Evolutionary conservation across 768 basidiomycete species (phyloP).

Genomic region (Mycena albidolilacea): DNA sequence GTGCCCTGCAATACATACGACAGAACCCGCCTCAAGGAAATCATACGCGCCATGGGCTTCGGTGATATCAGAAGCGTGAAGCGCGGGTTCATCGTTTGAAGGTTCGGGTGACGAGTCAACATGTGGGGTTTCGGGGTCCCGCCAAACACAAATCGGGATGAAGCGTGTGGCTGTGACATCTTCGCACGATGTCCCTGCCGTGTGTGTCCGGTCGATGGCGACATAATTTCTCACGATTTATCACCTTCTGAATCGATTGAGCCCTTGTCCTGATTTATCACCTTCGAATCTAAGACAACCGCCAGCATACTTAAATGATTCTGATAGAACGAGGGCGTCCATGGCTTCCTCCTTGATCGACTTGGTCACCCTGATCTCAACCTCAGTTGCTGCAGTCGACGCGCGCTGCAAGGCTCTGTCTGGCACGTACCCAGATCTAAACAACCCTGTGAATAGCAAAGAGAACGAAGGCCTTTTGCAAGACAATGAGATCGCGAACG

Average conservation of each 20-base stretch:
- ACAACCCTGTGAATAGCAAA: constrained; percentile 34
- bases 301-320: background rate
- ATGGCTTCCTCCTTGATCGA: constrained; percentile 30
- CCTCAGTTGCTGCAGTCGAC: constrained; percentile 27
- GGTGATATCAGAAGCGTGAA: background rate
- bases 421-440: constrained; percentile 36
- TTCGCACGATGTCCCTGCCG: too few relatives aligned
- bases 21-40: background rate
- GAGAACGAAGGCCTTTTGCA: constrained; percentile 35
- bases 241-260: background rate
- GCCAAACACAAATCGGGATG: background rate
- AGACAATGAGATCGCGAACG: constrained; percentile 32
- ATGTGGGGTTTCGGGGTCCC: background rate
- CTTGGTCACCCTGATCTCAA: constrained; percentile 17
- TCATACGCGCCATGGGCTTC: constrained; percentile 1
- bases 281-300: background rate
- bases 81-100: background rate
- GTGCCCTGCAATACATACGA: background rate
- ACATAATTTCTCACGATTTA: background rate
- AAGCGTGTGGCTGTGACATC: too few relatives aligned
- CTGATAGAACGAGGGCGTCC: background rate
- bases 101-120: background rate
- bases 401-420: constrained; percentile 22
- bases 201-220: background rate
- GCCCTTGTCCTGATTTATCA: background rate